Base-by-base conservation (phyloP, 2,329 filamentous ascomycete genomes). In the Clarireedia monteithiana region DNA sequence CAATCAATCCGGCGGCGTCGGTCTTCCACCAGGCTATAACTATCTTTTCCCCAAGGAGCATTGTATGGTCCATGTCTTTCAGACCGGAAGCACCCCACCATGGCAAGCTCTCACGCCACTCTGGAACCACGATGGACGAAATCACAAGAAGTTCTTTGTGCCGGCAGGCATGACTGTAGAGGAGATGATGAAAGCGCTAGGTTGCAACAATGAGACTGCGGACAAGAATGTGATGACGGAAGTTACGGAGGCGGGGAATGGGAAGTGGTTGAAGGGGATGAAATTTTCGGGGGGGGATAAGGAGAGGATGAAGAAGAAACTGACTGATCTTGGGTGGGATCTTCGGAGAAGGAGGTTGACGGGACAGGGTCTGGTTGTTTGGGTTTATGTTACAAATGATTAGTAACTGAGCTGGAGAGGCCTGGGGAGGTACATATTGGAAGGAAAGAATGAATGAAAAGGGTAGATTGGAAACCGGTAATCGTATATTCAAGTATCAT, bases 1-100 rank as follows among this genome's bases (percentile, higher is more conserved):
- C 48, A 83, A 84, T 69, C 74, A 76, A 0, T 79, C 78, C 0
- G 79, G 82, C 46, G 80, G 80, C 23, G 73, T 77, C 1, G 80
- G 81, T 42, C 78, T 78, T 58, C 82, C 84, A 62, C 80, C 79
- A 0, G 83, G 81, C 2, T 85, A 83, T 71, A 81, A 82, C 70
- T 82, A 83, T 68, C 77, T 84, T 64, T 85, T 84, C 69, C 76
- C 80, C 0, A 63, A 71, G 0, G 74, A 79, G 59, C 79, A 84
- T 66, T 81, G 79, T 30, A 83, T 81, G 60, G 71, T 84, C 6
- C 80, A 84, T 62, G 72, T 85, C 2, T 75, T 86, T 67, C 77
- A 76, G 60, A 74, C 75, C 3, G 58, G 7, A 63, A 52, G 69
- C 15, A 63, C 12, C 63, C 51, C 70, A 10, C 82, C 82, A 0